Evolutionary conservation across 2,329 filamentous ascomycete species (phyloP), one percentile per base, ranked within the genome.

Genomic region (Alternaria longipes): DNA sequence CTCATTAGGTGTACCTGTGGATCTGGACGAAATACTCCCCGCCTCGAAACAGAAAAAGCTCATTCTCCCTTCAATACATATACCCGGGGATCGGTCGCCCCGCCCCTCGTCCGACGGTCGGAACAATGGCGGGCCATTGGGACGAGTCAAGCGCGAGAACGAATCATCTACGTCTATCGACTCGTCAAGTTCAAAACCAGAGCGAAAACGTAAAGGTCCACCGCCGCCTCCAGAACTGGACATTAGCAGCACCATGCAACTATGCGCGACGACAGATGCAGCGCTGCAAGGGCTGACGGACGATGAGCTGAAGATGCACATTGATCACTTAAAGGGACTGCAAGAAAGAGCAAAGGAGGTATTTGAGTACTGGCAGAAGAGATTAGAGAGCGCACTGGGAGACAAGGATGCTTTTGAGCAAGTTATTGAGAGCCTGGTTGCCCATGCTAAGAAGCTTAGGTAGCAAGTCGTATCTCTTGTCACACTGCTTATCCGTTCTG

Each of bases 31-130:
- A 81, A 98, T 99, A 56, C 87, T 99, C 8, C 95, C 95, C 0
- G 94, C 94, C 0, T 97, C 92, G 12, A 98, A 98, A 80, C 95
- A 99, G 78, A 98, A 98, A 85, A 98, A 98, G 77, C 89, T 99
- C 18, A 87, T 99, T 5, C 86, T 99, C 1, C 95, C 95, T 0
- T 97, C 94, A 6, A 89, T 95, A 49, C 72, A 77, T 61, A 74
- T 78, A 28, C 68, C 75, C 1, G 75, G 76, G 38, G 76, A 78
- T 14, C 73, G 76, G n/a, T 78, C 77, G 1, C 77, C 77, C 4
- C 69, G 77, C 42, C 73, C 71, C 1, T 79, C 77, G 0, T 77
- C 78, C 5, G 79, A 81, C 59, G 76, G 70, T 54, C 78, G 78
- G 32, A 79, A 40, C 32, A 79, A 61, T 34, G 59, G 53, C 2